Conservation (phyloP, 305 asterid species). For the Petunia hybrid region DNA sequence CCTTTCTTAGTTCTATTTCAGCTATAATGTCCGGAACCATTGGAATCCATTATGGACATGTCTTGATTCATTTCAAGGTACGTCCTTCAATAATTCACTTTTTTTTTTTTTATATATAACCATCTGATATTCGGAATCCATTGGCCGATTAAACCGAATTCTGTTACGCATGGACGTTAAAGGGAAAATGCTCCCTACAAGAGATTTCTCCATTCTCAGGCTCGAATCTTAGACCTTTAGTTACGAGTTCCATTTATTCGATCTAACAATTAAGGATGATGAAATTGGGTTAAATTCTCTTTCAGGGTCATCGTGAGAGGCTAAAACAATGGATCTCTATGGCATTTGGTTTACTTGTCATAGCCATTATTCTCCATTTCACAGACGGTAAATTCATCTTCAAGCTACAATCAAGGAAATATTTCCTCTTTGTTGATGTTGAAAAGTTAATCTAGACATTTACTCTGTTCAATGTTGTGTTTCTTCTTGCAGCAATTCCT, state of each 20-base stretch:
- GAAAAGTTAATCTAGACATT: background rate
- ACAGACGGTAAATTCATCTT: slow-evolving; percentile 63
- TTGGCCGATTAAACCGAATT: too few species aligned
- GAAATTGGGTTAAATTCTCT: background rate
- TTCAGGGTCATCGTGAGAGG: slow-evolving; percentile 79
- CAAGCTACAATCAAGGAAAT: background rate
- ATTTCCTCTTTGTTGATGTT: background rate
- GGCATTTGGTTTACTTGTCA: slow-evolving; percentile 59
- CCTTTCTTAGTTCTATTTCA: slow-evolving; percentile 64
- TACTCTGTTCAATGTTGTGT: background rate
- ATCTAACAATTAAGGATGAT: background rate
- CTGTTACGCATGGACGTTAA: too few species aligned
- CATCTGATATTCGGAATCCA: too few species aligned
- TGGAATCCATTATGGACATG: slow-evolving; percentile 90
- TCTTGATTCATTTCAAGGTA: slow-evolving; percentile 81
- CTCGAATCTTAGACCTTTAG: too few species aligned
- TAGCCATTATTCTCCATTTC: slow-evolving; percentile 74
- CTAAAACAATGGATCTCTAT: slow-evolving; percentile 84
- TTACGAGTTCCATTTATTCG: background rate
- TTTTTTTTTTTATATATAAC: too few species aligned
- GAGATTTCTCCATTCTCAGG: too few species aligned
- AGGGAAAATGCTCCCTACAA: too few species aligned
- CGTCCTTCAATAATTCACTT: background rate
- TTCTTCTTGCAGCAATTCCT: slow-evolving; percentile 67
- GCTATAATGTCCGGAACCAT: slow-evolving; percentile 81